phyloP scores from a whole-genome alignment of 495 filamentous ascomycete genomes.

The Jackrogersella multiformis region DNA sequence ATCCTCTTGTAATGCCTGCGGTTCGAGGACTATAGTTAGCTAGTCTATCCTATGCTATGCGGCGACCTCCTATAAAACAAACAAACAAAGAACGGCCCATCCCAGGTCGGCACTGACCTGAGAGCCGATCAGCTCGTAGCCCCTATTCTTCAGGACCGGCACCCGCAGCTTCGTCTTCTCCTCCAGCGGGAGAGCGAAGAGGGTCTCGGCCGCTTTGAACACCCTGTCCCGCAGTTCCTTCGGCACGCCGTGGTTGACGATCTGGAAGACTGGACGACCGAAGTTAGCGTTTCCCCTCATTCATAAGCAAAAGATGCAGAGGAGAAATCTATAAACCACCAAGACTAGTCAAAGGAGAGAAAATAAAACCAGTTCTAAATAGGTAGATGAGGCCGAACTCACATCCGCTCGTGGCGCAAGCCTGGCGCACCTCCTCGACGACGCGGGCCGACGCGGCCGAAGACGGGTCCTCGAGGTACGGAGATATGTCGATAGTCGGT shows the following conservation, averaged over 20 bases:
- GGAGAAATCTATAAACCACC: neutral
- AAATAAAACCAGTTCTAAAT: neutral
- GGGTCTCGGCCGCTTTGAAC: slow-evolving; percentile 51
- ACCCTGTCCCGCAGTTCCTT: slow-evolving; percentile 48
- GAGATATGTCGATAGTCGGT: slow-evolving; percentile 46
- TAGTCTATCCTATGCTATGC: no score
- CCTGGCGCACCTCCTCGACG: slow-evolving; percentile 51
- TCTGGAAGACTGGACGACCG: slow-evolving; percentile 55
- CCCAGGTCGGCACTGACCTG: slow-evolving; percentile 42
- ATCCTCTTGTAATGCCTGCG: slow-evolving; percentile 53
- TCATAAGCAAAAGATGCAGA: neutral
- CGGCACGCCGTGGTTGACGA: slow-evolving; percentile 55
- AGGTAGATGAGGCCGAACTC: neutral
- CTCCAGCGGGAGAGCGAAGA: slow-evolving; percentile 60
- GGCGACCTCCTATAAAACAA: neutral
- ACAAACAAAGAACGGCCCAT: neutral
- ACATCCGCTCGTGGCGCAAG: slow-evolving; percentile 62
- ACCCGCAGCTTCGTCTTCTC: slow-evolving; percentile 54
- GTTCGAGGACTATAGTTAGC: no score
- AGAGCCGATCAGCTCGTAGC: slow-evolving; percentile 60
- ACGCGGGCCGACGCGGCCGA: slow-evolving; percentile 33
- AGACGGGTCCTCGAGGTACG: slow-evolving; percentile 45
- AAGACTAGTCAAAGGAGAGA: neutral
- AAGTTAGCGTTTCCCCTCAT: neutral
- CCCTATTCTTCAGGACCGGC: slow-evolving; percentile 57